A percentile compares a stretch with the other conserved stretches of the same genome.
These are phyloP conservation scores for Apiospora aurea DNA, from an alignment of 2,329 filamentous ascomycete species.

Conservation along the genomic window DNA sequence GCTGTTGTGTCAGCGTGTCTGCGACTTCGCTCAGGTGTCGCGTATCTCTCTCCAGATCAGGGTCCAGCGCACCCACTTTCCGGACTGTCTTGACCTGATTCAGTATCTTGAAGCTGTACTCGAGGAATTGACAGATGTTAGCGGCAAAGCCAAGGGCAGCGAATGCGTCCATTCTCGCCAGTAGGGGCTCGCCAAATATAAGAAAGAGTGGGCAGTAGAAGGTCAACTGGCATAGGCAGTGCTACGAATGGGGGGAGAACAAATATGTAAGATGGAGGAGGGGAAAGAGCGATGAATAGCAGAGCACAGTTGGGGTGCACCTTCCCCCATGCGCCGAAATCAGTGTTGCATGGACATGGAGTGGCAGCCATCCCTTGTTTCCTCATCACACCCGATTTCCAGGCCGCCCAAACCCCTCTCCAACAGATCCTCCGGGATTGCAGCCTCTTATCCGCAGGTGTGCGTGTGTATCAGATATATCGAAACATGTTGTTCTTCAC, in stretches of 20 bases:
- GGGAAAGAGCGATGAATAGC: too few species aligned
- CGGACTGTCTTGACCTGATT: not conserved
- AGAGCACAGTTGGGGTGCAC: too few species aligned
- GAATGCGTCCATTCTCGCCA: not conserved
- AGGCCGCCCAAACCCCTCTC: too few species aligned
- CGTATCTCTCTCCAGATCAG: not conserved
- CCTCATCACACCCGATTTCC: not conserved
- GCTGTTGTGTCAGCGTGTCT: not conserved
- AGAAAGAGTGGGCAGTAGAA: too few species aligned
- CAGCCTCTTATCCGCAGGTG: too few species aligned
- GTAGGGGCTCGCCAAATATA: not conserved
- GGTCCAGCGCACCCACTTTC: not conserved
- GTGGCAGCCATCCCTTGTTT: too few species aligned
- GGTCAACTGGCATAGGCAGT: too few species aligned
- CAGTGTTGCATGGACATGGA: too few species aligned
- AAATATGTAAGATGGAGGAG: too few species aligned
- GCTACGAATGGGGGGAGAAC: too few species aligned
- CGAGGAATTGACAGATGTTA: not conserved
- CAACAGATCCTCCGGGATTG: not conserved
- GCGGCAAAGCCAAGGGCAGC: not conserved
- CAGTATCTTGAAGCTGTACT: not conserved
- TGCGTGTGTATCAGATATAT: constrained; percentile 58
- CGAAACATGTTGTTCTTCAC: constrained; percentile 82
- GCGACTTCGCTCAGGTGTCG: not conserved
- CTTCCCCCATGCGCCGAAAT: too few species aligned